Percentiles rank a stretch among this genome's conserved stretches.
Conservation (phyloP, 306 rosid genomes). For the Quercus ilex region DNA sequence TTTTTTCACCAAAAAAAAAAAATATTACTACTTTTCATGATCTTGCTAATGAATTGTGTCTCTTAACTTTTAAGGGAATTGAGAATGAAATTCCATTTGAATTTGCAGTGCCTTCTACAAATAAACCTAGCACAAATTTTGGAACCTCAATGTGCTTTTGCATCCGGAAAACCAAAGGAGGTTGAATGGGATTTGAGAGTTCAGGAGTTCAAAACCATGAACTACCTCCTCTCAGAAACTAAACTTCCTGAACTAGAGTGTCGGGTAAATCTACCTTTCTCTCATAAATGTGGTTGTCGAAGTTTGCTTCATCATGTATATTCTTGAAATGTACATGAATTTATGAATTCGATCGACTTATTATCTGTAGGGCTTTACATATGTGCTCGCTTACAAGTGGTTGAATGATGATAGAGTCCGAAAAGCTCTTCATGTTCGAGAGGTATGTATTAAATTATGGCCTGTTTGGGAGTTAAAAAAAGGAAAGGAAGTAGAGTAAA, state of each 20-base stretch:
- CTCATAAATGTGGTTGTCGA: not conserved
- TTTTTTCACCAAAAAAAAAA: no score
- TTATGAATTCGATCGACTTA: not conserved
- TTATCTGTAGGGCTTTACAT: slow-evolving; percentile 1
- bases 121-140: slow-evolving; percentile 20
- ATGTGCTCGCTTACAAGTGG: slow-evolving; percentile 11
- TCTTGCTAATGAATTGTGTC: not conserved
- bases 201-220: slow-evolving; percentile 1
- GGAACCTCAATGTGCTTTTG: slow-evolving; percentile 27
- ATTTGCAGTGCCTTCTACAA: slow-evolving; percentile 24
- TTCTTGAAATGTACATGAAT: not conserved
- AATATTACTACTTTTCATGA: not conserved
- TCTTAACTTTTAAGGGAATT: not conserved
- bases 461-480: no score
- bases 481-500: no score
- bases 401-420: slow-evolving; percentile 22
- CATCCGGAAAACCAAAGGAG: slow-evolving; percentile 18
- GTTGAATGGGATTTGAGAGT: slow-evolving; percentile 17
- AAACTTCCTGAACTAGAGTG: slow-evolving; percentile 10
- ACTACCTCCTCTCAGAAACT: slow-evolving; percentile 2
- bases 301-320: not conserved
- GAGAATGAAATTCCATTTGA: not conserved
- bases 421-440: slow-evolving; percentile 17
- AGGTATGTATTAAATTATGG: not conserved
- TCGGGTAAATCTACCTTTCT: slow-evolving; percentile 9